These are phyloP conservation scores for Hypericum perforatum DNA, from an alignment of 345 rosid species.

Conservation along the genomic window DNA sequence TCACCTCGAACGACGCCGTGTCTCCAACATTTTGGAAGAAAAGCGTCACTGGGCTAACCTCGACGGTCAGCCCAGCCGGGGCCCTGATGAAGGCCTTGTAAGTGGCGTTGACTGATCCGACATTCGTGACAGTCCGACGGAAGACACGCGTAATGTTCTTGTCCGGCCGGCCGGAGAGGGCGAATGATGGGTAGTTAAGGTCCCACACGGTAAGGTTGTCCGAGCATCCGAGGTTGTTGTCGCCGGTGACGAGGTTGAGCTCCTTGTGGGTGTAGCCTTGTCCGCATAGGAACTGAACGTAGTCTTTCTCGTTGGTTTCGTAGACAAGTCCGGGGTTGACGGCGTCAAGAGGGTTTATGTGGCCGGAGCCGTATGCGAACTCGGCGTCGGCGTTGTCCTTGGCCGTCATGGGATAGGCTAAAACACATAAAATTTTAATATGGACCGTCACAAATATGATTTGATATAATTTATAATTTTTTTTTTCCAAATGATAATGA, in stretches of 20 bases:
- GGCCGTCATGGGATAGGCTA: neutral
- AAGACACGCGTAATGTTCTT: neutral
- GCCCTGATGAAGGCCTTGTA: neutral
- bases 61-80: neutral
- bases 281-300: neutral
- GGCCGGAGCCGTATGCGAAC: neutral
- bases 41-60: neutral
- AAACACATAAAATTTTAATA: neutral
- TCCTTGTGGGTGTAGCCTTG: neutral
- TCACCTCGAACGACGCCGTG: neutral
- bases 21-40: neutral
- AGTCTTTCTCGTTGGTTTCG: neutral
- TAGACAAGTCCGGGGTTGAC: neutral
- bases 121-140: neutral
- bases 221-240: neutral
- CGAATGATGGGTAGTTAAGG: neutral
- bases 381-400: neutral
- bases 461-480: too few relatives aligned
- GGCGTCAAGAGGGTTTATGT: neutral
- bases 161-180: neutral
- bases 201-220: neutral
- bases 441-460: too few relatives aligned
- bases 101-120: neutral
- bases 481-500: too few relatives aligned
- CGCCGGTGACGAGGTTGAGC: neutral